Base-by-base conservation (phyloP, 257 asterid genomes). In the Perilla frutescens region DNA sequence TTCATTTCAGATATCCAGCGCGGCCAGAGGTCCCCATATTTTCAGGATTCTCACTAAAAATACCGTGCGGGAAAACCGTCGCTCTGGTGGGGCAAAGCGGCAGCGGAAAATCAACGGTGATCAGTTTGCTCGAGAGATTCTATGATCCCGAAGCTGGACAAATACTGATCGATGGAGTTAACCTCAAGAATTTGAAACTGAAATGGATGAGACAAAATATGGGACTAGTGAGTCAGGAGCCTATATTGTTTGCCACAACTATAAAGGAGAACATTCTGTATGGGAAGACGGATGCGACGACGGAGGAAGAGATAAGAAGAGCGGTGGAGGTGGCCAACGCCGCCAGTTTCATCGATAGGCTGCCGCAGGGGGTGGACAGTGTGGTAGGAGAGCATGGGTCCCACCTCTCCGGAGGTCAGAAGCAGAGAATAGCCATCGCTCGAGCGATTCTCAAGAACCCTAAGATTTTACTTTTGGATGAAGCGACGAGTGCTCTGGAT, bases 401-500 rank as follows among this genome's bases (percentile, higher is more conserved):
- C 50, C 91, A 85, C 57, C 84, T 91, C 43, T 91, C 96, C 0
- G 97, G 97, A 0, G 97, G 97, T 48, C 97, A 91, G 71, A 91
- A 91, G 81, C 97, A 91, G 67, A 75, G 97, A 69, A 72, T 91
- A 6, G 96, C 96, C 20, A 91, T 91, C 68, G 96, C 97, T 6
- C 80, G 96, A 36, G 97, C 97, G 15, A 89, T 91, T 75, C 70
- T 91, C 48, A 91, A 86, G 81, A 78, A 88, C 39, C 97, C 97
- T 1, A 91, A 74, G 74, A 85, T 91, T 70, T 93, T 91, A 39
- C 96, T 91, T 56, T 93, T 91, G 1, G 97, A 91, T 76, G 97
- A 91, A 85, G 97, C 97, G 3, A 91, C 97, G 8, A 91, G 97
- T 57, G 97, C 97, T 49, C 71, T 91, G 57, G 97, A 90, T 77